A percentile compares a stretch with the other conserved stretches of the same genome.
Conservation (phyloP, 441 rosid genomes). For the Sinapis alba region DNA sequence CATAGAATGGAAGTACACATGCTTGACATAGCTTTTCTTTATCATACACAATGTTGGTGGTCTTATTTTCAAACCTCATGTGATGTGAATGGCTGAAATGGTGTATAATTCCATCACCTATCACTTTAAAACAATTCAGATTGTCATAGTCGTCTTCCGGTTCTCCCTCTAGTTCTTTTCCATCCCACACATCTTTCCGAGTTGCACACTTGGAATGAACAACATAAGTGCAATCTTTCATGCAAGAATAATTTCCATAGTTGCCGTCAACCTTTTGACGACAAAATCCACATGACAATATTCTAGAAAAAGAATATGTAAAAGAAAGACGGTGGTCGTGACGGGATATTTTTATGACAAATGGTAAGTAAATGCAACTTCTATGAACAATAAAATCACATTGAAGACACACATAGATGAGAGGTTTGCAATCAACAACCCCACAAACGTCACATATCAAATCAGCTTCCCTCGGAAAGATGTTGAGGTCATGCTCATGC, state of each 20-base stretch:
- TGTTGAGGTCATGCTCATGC: neutral
- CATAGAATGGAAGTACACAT: too few relatives aligned
- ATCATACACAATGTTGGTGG: too few relatives aligned
- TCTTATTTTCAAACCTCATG: too few relatives aligned
- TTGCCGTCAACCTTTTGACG: neutral
- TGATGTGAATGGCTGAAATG: too few relatives aligned
- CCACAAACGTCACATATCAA: neutral
- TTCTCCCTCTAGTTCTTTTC: neutral
- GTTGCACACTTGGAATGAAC: neutral
- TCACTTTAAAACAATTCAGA: neutral
- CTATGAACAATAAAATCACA: neutral
- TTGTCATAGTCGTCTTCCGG: neutral
- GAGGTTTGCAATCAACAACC: neutral
- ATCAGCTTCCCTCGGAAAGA: neutral
- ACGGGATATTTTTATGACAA: neutral
- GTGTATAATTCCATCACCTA: neutral
- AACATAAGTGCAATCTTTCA: neutral
- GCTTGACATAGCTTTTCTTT: too few relatives aligned
- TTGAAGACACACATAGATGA: neutral
- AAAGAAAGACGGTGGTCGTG: neutral
- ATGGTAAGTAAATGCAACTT: neutral
- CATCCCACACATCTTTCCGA: neutral
- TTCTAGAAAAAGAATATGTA: neutral
- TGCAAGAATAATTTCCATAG: neutral
- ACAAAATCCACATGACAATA: neutral